Evolutionary conservation across 1,139 yeast genomes (phyloP), one percentile per base, ranked within the genome.

Genomic region (Geotrichum aggregatum): DNA sequence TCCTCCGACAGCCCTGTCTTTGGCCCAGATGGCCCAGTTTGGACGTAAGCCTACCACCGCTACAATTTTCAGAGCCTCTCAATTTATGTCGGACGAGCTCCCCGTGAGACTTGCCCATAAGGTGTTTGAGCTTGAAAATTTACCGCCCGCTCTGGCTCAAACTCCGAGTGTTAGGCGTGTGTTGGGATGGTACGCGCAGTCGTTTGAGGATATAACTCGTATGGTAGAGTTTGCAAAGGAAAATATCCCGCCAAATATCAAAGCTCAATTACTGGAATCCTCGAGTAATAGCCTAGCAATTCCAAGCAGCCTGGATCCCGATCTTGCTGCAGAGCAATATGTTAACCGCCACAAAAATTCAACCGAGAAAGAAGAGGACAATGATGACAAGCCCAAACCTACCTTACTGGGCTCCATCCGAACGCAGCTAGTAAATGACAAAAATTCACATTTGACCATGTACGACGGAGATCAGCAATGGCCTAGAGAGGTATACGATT

Each of bases 1-100:
- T 60, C 86, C 88, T 24, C 95, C 92, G 55, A 87, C 95, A 1
- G 89, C 95, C 1, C 87, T 88, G 5, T 83, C 91, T 1, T 71
- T 88, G 56, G 76, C 89, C 54, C 96, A 87, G 66, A 87, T 88
- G 96, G 96, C 88, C 18, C 92, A 86, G 66, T 87, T 87, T 70
- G 96, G 96, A 3, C 82, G 83, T 7, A 75, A 76, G 48, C 91
- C 95, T 2, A 76, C 80, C 26, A 87, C 87, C 14, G 95, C 94
- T 1, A 81, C 87, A 8, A 73, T 88, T 42, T 88, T 85, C 66
- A 76, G 87, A 51, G 96, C 96, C 1, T 84, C 92, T 11, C 87
- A 84, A 66, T 88, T 88, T 67, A 83, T 88, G 24, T 87, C 86
- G 1, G 89, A 87, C 64, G 96, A 89, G 66, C 75, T 89, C 46